Percentiles rank a stretch among this genome's conserved stretches.
Evolutionary conservation across 2,329 filamentous ascomycete species (phyloP).

Genomic region (Trichoderma aggressivum): DNA sequence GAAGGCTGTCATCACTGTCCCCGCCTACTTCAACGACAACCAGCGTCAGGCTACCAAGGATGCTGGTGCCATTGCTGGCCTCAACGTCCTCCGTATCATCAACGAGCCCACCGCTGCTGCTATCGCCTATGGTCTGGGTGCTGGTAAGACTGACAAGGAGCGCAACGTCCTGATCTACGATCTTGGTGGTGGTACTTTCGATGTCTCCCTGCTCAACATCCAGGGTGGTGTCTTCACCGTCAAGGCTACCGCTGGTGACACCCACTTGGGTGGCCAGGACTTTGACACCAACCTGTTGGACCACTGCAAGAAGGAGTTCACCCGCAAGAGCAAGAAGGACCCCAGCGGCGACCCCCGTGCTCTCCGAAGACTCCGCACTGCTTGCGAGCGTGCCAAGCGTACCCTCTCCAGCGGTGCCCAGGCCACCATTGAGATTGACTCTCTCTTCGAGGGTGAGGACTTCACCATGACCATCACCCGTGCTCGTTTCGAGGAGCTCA

Average conservation of each 20-base stretch:
- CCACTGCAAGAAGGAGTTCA: constrained; percentile 95
- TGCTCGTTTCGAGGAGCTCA: constrained; percentile 98
- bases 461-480: constrained; percentile 97
- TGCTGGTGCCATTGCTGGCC: constrained; percentile 92
- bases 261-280: constrained; percentile 91
- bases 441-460: constrained; percentile 95
- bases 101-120: constrained; percentile 99
- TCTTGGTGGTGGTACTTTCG: constrained; percentile 99
- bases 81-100: constrained; percentile 99
- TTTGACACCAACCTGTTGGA: constrained; percentile 96
- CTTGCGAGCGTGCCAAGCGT: constrained; percentile 99
- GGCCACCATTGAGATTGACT: constrained; percentile 98
- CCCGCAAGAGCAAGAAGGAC: constrained; percentile 69
- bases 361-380: constrained; percentile 91
- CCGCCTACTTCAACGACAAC: constrained; percentile 99
- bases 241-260: constrained; percentile 97
- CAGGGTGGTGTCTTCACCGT: constrained; percentile 99
- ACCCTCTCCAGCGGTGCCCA: constrained; percentile 96
- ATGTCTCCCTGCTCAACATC: constrained; percentile 99
- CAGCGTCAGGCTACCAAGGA: constrained; percentile 99
- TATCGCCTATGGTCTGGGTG: constrained; percentile 95
- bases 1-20: constrained; percentile 98
- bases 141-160: constrained; percentile 95
- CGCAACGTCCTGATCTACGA: constrained; percentile 99
- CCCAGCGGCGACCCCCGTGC: constrained; percentile 83